A percentile compares a stretch with the other conserved stretches of the same genome.
phyloP scores from a whole-genome alignment of 2,329 filamentous ascomycete species.

The Fonsecaea pugnacius region DNA sequence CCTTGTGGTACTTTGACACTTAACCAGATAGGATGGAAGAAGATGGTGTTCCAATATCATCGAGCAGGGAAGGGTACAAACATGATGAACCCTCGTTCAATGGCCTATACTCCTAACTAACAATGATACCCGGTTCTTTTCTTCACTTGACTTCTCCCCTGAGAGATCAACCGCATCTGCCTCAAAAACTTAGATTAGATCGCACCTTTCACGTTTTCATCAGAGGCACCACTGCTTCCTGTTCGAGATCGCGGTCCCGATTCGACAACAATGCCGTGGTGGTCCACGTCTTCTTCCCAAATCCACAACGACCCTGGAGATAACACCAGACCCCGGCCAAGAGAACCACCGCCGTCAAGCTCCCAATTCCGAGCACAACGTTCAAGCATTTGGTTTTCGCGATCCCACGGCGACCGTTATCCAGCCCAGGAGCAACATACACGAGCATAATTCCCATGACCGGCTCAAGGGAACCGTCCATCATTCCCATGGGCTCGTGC shows the following conservation, averaged over 20 bases:
- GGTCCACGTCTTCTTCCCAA: background rate
- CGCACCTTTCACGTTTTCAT: slow-evolving; percentile 3
- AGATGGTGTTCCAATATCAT: too few relatives aligned
- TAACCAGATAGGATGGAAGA: too few relatives aligned
- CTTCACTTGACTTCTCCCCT: background rate
- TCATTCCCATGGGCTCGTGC: slow-evolving; percentile 22
- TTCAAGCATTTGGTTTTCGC: background rate
- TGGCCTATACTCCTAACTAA: too few relatives aligned
- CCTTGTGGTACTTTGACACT: too few relatives aligned
- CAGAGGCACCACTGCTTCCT: slow-evolving; percentile 9
- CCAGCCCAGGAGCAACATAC: slow-evolving; percentile 11
- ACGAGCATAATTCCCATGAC: slow-evolving; percentile 28
- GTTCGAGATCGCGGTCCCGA: background rate
- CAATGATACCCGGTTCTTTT: too few relatives aligned
- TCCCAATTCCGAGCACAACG: slow-evolving; percentile 5
- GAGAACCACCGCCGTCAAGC: background rate
- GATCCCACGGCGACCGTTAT: background rate
- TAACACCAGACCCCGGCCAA: slow-evolving; percentile 9
- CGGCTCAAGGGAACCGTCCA: slow-evolving; percentile 26
- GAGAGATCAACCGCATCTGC: background rate
- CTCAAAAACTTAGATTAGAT: background rate
- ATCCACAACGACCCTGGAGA: slow-evolving; percentile 2
- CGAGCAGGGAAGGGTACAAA: too few relatives aligned
- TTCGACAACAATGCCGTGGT: background rate
- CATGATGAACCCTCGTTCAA: too few relatives aligned